Base-by-base conservation (phyloP, 2,329 filamentous ascomycete genomes). In the Diplodia seriata region DNA sequence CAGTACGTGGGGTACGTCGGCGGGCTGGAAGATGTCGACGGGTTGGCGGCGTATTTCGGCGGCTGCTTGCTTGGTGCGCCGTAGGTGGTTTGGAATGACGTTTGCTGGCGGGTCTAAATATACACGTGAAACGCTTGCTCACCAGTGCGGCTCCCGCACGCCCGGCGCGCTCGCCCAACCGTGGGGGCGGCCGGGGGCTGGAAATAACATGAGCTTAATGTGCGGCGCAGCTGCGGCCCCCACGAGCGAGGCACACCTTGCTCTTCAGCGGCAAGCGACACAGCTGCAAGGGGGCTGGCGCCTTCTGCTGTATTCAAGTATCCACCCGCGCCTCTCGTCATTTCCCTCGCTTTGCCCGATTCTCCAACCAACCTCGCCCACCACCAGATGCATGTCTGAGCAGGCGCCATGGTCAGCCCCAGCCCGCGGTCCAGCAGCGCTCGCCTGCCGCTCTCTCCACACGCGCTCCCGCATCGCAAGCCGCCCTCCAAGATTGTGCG, bases 1-100 rank as follows among this genome's bases (percentile, higher is more conserved):
- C 88, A 90, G 74, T 89, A 92, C 76, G 85, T 91, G 38, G 83
- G 79, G 0, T 79, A 74, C 63, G 72, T 85, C 23, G 80, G 80
- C 5, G 75, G 75, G 33, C 33, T 81, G 56, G 76, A 80, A 40
- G 73, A 74, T 68, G 74, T 74, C 63, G 59, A 67, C 31, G 76
- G 72, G 0, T 70, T 79, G 18, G 76, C 78, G 68, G 64, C 50
- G 53, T 79, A 66, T 51, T 71, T 70, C 43, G 36, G 20, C 2
- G 64, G 69, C 14, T 33, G 55, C n/a, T 36, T 70, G 56, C 23
- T 67, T 7, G 36, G 36, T 38, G 36, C 11, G 36, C 8, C 1
- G 36, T 38, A 38, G 36, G 26, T 26, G 26, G 3, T 26, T 26
- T 26, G 26, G 26, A 26, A 26, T 26, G 36, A 11, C 9, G 36